phyloP scores from a whole-genome alignment of 805 yeast species.

The Candida ulmi region DNA sequence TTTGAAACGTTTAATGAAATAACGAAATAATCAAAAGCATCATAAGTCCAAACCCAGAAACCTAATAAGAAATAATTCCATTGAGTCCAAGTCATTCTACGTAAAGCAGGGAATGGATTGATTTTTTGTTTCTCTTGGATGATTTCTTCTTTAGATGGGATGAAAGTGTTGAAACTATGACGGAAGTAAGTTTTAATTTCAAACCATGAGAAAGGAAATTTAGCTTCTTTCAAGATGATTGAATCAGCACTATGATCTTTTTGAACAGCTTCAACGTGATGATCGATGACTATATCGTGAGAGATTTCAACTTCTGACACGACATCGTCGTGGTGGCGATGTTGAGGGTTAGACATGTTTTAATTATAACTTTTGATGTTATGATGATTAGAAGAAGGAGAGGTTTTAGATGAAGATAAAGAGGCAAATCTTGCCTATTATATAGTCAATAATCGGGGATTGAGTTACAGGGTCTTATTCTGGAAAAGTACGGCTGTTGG shows the following conservation, averaged over 20 bases:
- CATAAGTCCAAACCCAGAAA: constrained; percentile 58
- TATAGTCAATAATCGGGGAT: no score
- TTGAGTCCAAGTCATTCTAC: constrained; percentile 38
- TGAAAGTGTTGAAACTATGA: constrained; percentile 45
- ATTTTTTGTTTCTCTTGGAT: constrained; percentile 32
- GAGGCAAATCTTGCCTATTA: no score
- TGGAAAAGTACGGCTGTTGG: no score
- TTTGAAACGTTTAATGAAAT: constrained; percentile 45
- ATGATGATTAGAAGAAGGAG: no score
- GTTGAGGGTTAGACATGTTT: neutral
- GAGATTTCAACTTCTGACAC: neutral
- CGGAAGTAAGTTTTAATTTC: constrained; percentile 10
- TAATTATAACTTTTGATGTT: no score
- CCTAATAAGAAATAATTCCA: constrained; percentile 54
- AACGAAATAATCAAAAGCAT: constrained; percentile 58
- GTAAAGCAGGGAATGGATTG: constrained; percentile 61
- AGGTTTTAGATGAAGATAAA: no score
- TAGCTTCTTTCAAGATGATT: constrained; percentile 1
- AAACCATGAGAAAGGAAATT: constrained; percentile 4
- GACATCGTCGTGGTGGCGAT: no score
- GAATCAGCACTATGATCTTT: neutral
- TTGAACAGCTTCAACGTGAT: neutral
- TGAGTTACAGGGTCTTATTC: no score
- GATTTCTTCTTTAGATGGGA: constrained; percentile 39
- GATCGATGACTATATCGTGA: neutral